Base-by-base conservation (phyloP, 495 filamentous ascomycete species). In the Aspergillus cristatus region DNA sequence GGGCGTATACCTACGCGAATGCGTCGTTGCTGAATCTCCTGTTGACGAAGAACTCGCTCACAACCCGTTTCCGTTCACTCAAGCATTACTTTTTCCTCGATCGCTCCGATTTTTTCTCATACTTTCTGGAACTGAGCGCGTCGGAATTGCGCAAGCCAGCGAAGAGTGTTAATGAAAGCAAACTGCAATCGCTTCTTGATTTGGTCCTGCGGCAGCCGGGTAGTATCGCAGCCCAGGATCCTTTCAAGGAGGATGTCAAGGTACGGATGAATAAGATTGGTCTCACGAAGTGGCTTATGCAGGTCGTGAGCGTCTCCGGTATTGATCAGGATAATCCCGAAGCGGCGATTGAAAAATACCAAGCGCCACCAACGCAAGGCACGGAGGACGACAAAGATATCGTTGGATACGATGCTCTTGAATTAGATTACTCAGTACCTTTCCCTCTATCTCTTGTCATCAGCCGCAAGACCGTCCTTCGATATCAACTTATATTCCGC, bases 71-170 rank as follows among this genome's bases (percentile, higher is more conserved):
- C 26, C 74, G 81, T 14, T 95, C 88, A 2, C 63, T 98, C 14
- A 98, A 98, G 60, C 93, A 97, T 58, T 98, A 98, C 63, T 98
- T 96, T 63, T 98, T 98, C 73, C 78, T 97, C 28, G 90, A 97
- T 46, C 81, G 88, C 2, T 96, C 91, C 1, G 91, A 98, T 53
- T 98, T 94, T 60, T 98, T 98, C 62, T 82, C 86, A 10, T 93
- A 95, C 57, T 98, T 98, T 61, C 78, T 97, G 34, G 91, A 98
- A 47, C 78, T 98, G 0, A 78, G 82, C 32, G 64, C 80, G 14
- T 89, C 86, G 0, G 91, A 98, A 55, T 70, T 98, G 18, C 78
- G 81, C 47, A 96, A 96, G 53, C 82, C 83, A 0, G 85, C 83
- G 13, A 84, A 86, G 48, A 70, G 70, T 26, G 88, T 97, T 54